Conservation (phyloP, 345 rosid species). For the Nasturtium officinale region DNA sequence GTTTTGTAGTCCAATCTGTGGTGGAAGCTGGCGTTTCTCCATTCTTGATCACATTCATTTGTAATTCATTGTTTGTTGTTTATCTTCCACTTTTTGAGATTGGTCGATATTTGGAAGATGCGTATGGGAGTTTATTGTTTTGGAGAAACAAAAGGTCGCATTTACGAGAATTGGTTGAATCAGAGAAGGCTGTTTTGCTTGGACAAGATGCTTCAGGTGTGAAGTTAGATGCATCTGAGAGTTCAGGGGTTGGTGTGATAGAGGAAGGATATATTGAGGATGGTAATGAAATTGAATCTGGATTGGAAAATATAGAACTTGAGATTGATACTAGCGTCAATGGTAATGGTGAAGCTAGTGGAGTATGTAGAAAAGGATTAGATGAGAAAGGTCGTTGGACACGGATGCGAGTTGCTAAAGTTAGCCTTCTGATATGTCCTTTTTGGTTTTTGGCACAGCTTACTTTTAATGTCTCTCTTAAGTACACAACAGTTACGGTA, state of each 20-base stretch:
- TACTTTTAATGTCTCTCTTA: conserved; percentile 83
- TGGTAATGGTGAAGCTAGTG: conserved; percentile 32
- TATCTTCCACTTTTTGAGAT: conserved; percentile 82
- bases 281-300: conserved; percentile 39
- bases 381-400: conserved; percentile 94
- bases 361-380: conserved; percentile 42
- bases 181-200: conserved; percentile 76
- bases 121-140: conserved; percentile 62
- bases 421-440: conserved; percentile 78
- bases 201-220: conserved; percentile 46
- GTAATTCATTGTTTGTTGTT: conserved; percentile 83
- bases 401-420: conserved; percentile 74
- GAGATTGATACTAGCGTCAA: conserved; percentile 40
- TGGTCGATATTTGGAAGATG: conserved; percentile 71
- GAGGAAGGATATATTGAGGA: conserved; percentile 48
- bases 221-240: conserved; percentile 39
- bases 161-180: conserved; percentile 52
- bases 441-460: conserved; percentile 96
- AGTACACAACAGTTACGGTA: conserved; percentile 91
- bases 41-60: conserved; percentile 85
- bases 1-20: conserved; percentile 91
- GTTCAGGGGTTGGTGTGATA: conserved; percentile 41
- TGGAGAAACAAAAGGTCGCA: conserved; percentile 59
- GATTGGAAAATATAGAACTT: conserved; percentile 39
- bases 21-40: conserved; percentile 93